These are phyloP conservation scores for Pythium graminicola DNA, from an alignment of 352 stramenopile genomes.

Conservation along the genomic window DNA sequence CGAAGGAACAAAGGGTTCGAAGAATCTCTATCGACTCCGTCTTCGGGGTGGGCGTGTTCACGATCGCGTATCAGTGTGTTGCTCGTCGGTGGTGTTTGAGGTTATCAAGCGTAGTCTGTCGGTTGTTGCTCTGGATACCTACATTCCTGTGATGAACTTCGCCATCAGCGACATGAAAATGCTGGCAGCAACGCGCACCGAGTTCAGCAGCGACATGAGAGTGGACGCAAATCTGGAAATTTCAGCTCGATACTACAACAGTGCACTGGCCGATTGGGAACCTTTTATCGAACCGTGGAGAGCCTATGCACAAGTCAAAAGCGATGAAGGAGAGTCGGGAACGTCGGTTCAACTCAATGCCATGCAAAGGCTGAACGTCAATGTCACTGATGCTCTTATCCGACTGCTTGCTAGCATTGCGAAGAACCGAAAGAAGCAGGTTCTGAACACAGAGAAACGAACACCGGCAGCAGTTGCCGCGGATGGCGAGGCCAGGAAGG, in stretches of 20 bases:
- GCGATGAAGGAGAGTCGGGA: conserved; percentile 39
- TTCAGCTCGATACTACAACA: conserved; percentile 86
- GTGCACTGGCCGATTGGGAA: conserved; percentile 80
- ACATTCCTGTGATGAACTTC: conserved; percentile 88
- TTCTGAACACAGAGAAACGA: conserved; percentile 67
- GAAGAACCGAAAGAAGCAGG: conserved; percentile 67
- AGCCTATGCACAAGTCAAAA: conserved; percentile 60
- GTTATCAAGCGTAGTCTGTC: conserved; percentile 88
- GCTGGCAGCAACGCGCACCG: conserved; percentile 56
- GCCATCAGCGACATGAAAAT: conserved; percentile 80
- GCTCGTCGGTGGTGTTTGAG: conserved; percentile 80
- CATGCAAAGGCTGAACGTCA: conserved; percentile 81
- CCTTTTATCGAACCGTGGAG: conserved; percentile 83
- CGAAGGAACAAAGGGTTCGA: conserved; percentile 35
- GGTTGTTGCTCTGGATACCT: conserved; percentile 81
- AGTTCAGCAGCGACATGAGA: conserved; percentile 57
- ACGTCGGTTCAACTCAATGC: conserved; percentile 75
- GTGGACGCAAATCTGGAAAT: conserved; percentile 76
- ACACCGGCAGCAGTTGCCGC: conserved; percentile 69
- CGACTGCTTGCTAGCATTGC: conserved; percentile 72
- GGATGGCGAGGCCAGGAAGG: conserved; percentile 77
- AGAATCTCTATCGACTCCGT: conserved; percentile 54
- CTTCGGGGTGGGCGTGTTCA: conserved; percentile 68
- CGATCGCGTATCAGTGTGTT: conserved; percentile 58
- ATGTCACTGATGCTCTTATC: conserved; percentile 80